Conservation (phyloP, 1,284 basidiomycete genomes). For the Cryptococcus sp. region DNA sequence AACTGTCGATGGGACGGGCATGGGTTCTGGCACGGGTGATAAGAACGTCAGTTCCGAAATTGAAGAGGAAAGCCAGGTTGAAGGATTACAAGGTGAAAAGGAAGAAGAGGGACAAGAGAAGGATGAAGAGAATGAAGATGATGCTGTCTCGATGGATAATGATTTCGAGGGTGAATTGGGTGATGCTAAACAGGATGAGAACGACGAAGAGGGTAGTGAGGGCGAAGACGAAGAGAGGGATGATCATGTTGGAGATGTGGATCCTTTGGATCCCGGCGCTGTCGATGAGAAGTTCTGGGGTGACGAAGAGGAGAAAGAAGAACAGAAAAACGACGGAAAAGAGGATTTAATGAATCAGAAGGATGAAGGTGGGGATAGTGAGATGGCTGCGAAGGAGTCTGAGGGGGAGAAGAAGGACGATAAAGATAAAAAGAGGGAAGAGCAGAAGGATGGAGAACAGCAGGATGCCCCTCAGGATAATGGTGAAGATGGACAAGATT, state of each 20-base stretch:
- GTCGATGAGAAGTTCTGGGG: conserved; percentile 98
- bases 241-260: conserved; percentile 79
- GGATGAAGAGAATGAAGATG: conserved; percentile 59
- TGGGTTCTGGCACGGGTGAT: conserved; percentile 77
- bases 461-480: conserved; percentile 28
- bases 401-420: conserved; percentile 43
- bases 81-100: conserved; percentile 79
- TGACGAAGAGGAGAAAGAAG: conserved; percentile 59
- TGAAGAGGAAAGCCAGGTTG: conserved; percentile 91
- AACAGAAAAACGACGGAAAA: conserved; percentile 44
- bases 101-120: conserved; percentile 56
- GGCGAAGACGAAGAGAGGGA: conserved; percentile 61
- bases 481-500: conserved; percentile 34
- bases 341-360: conserved; percentile 50
- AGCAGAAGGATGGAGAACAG: conserved; percentile 37
- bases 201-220: conserved; percentile 56
- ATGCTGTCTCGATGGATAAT: conserved; percentile 57
- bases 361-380: conserved; percentile 54
- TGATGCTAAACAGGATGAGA: conserved; percentile 62
- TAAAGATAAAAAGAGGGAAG: conserved; percentile 46
- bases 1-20: conserved; percentile 65
- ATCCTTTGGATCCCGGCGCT: conserved; percentile 76
- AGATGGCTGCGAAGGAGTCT: conserved; percentile 70
- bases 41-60: conserved; percentile 91
- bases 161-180: conserved; percentile 75